Percentiles rank a stretch among this genome's conserved stretches.
phyloP scores from a whole-genome alignment of 2,329 filamentous ascomycete species.

The Cladophialophora psammophila region DNA sequence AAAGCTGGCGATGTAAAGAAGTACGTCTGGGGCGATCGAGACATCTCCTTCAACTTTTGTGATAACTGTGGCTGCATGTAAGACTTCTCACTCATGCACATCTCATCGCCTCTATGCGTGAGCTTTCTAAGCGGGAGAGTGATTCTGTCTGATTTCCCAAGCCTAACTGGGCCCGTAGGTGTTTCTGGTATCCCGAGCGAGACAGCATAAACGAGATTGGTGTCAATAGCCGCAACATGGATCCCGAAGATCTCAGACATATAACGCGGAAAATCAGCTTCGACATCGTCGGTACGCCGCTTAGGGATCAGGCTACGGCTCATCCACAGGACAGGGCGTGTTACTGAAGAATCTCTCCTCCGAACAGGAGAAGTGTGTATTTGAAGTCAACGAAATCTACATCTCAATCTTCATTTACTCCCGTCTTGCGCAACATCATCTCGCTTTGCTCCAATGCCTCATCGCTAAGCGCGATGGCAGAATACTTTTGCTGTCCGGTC shows the following conservation, averaged over 20 bases:
- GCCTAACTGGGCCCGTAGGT: constrained; percentile 18
- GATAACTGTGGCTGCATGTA: constrained; percentile 34
- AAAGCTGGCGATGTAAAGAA: constrained; percentile 20
- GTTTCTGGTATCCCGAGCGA: constrained; percentile 22
- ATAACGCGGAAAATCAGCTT: constrained; percentile 22
- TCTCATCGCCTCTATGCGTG: constrained; percentile 8
- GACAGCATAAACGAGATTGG: constrained; percentile 21
- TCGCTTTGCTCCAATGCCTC: constrained; percentile 3
- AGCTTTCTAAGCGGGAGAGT: constrained; percentile 1
- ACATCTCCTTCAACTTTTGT: constrained; percentile 35
- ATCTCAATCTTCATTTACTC: constrained; percentile 6
- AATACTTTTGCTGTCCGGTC: too few relatives aligned
- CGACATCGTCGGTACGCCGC: background rate
- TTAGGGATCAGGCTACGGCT: constrained; percentile 17
- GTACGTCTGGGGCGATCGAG: constrained; percentile 33
- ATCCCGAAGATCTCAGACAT: constrained; percentile 25
- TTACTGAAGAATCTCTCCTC: constrained; percentile 13
- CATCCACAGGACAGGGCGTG: constrained; percentile 21
- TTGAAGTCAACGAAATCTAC: background rate
- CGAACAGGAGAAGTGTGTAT: background rate
- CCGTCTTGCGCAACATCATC: constrained; percentile 4
- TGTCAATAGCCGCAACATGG: constrained; percentile 24
- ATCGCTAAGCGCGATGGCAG: too few relatives aligned
- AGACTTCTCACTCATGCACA: constrained; percentile 10
- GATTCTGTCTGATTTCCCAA: constrained; percentile 3